These are phyloP conservation scores for Aspergillus thermomutatus DNA, from an alignment of 2,329 filamentous ascomycete genomes.

Conservation along the genomic window DNA sequence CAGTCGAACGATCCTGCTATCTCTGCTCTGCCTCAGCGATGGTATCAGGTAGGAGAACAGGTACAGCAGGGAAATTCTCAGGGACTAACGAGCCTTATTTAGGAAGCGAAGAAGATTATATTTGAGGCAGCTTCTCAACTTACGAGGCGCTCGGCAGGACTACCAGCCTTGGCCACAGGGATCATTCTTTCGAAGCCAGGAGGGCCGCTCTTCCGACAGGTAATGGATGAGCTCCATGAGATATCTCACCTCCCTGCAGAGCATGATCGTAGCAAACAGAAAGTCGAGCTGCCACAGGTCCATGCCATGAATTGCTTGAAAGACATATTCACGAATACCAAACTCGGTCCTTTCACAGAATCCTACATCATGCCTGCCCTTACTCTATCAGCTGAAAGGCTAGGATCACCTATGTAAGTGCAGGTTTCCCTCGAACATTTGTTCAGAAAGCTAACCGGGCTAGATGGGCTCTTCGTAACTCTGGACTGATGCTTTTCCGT, in stretches of 20 bases:
- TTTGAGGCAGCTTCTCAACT: constrained; percentile 71
- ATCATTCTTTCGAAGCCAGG: constrained; percentile 64
- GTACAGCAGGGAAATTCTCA: constrained; percentile 9
- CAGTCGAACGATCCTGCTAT: constrained; percentile 48
- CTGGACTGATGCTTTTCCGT: constrained; percentile 81
- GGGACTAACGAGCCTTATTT: constrained; percentile 9
- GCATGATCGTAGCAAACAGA: constrained; percentile 29
- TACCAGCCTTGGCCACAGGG: constrained; percentile 81
- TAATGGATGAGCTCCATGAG: constrained; percentile 40
- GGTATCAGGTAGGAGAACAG: constrained; percentile 64
- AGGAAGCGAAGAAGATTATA: constrained; percentile 63
- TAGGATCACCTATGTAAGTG: constrained; percentile 71
- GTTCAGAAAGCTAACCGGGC: constrained; percentile 9
- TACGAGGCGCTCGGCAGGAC: constrained; percentile 85
- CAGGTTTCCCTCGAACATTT: not conserved
- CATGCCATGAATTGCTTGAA: constrained; percentile 93
- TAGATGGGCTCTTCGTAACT: constrained; percentile 93
- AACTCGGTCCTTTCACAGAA: constrained; percentile 70
- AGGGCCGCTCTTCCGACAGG: constrained; percentile 41
- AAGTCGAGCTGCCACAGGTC: constrained; percentile 74
- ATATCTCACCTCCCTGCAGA: constrained; percentile 33
- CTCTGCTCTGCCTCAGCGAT: constrained; percentile 55
- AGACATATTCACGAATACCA: constrained; percentile 82
- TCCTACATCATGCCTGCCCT: constrained; percentile 70
- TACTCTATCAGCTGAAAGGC: constrained; percentile 72